Evolutionary conservation across 352 stramenopile genomes (phyloP).

Genomic region (Chrysophaeum taylorii): DNA sequence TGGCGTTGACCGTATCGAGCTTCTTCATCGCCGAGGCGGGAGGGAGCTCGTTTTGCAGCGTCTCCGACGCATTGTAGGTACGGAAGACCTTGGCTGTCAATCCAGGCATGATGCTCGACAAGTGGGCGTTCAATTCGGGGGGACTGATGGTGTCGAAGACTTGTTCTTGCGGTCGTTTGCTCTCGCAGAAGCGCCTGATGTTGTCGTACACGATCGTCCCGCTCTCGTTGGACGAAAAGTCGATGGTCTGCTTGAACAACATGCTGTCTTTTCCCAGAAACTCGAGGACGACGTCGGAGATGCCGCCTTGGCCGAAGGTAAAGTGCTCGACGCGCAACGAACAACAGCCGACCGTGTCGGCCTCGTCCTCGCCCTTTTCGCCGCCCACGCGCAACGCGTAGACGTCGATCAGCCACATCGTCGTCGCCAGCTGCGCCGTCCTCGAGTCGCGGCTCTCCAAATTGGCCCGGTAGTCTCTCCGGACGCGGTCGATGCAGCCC

Average conservation of each 20-base stretch:
- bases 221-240: constrained; percentile 52
- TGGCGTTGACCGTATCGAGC: constrained; percentile 60
- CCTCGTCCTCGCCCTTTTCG: constrained; percentile 94
- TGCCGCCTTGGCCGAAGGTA: constrained; percentile 71
- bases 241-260: constrained; percentile 98
- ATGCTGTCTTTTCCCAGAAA: constrained; percentile 99
- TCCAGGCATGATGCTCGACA: constrained; percentile 96
- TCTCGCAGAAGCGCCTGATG: constrained; percentile 89
- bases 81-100: constrained; percentile 99
- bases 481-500: constrained; percentile 86
- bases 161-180: constrained; percentile 82
- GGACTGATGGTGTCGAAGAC: constrained; percentile 94
- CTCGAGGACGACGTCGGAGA: constrained; percentile 90
- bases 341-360: constrained; percentile 99
- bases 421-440: constrained; percentile 83
- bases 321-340: constrained; percentile 96
- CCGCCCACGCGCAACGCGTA: constrained; percentile 98
- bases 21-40: constrained; percentile 52
- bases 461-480: constrained; percentile 52
- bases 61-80: constrained; percentile 99
- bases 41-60: constrained; percentile 90
- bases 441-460: constrained; percentile 71
- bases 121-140: constrained; percentile 91
- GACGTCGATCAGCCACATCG: constrained; percentile 99
- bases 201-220: constrained; percentile 83